Percentiles rank a stretch among this genome's conserved stretches.
Evolutionary conservation across 768 basidiomycete species (phyloP).

Genomic region (Russula sp.): DNA sequence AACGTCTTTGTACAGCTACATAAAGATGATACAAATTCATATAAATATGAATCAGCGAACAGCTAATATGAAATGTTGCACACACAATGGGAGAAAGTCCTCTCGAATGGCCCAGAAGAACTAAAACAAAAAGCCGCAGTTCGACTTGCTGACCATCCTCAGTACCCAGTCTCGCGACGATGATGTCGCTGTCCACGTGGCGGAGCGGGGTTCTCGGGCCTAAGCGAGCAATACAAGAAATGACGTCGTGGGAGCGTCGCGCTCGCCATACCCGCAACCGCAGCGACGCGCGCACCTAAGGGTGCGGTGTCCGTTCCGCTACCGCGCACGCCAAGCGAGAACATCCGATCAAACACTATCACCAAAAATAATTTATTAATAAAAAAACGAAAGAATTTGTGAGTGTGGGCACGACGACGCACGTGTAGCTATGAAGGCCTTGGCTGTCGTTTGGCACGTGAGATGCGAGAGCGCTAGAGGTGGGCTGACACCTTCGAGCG

Average conservation of each 20-base stretch:
- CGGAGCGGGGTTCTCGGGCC: constrained; percentile 51
- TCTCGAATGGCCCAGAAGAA: not conserved
- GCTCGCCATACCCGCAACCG: constrained; percentile 52
- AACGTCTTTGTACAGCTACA: no score
- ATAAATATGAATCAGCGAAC: no score
- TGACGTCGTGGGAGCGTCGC: constrained; percentile 73
- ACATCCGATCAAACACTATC: constrained; percentile 86
- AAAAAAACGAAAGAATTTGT: not conserved
- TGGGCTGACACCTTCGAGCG: constrained; percentile 87
- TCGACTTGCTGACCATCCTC: not conserved
- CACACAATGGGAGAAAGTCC: no score
- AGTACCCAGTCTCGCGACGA: constrained; percentile 13
- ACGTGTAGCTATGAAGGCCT: constrained; percentile 85
- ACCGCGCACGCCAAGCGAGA: constrained; percentile 78
- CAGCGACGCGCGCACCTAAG: constrained; percentile 59
- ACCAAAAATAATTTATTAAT: not conserved
- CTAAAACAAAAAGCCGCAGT: not conserved
- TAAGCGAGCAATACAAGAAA: constrained; percentile 78
- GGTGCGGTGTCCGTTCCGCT: constrained; percentile 65
- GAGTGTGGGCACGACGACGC: constrained; percentile 34
- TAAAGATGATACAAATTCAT: no score
- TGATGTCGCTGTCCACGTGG: constrained; percentile 23
- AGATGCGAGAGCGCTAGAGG: constrained; percentile 84
- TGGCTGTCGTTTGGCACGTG: constrained; percentile 84
- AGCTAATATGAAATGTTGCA: no score